Evolutionary conservation across 2,329 filamentous ascomycete species (phyloP).

Genomic region (Escovopsis weberi): DNA sequence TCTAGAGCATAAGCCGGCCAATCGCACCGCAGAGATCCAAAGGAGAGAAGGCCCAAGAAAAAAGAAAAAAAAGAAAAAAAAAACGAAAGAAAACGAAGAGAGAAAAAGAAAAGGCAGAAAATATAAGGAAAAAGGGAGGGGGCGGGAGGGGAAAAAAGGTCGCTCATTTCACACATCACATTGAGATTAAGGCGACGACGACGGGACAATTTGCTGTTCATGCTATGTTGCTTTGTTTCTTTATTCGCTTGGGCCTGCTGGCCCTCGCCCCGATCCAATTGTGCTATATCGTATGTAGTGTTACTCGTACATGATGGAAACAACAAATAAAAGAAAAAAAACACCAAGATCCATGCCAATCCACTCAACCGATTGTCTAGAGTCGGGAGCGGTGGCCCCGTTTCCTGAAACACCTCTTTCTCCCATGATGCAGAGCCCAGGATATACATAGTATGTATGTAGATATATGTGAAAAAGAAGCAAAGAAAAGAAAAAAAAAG

Average conservation of each 20-base stretch:
- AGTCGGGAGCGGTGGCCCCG: too few species aligned
- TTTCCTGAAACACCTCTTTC: too few species aligned
- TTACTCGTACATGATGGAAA: not conserved
- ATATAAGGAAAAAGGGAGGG: not conserved
- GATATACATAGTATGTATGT: too few species aligned
- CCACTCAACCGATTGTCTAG: not conserved
- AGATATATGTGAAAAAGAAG: too few species aligned
- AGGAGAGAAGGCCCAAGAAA: not conserved
- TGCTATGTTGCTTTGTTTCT: not conserved
- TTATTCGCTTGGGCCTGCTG: too few species aligned
- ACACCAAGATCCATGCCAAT: not conserved
- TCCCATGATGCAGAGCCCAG: too few species aligned
- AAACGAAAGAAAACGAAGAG: not conserved
- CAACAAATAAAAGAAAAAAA: not conserved
- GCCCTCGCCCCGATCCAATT: too few species aligned
- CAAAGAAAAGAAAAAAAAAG: too few species aligned
- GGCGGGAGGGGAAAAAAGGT: not conserved
- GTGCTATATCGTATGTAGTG: too few species aligned
- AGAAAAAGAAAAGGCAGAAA: not conserved
- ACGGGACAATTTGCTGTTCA: not conserved
- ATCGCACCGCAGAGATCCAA: too few species aligned
- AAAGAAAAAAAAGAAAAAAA: not conserved
- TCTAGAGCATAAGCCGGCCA: too few species aligned
- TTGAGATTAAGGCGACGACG: not conserved
- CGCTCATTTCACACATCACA: not conserved